A percentile compares a stretch with the other conserved stretches of the same genome.
Conservation (phyloP, 176 grass and related monocot genomes). For the Echinochloa phyllopogon region DNA sequence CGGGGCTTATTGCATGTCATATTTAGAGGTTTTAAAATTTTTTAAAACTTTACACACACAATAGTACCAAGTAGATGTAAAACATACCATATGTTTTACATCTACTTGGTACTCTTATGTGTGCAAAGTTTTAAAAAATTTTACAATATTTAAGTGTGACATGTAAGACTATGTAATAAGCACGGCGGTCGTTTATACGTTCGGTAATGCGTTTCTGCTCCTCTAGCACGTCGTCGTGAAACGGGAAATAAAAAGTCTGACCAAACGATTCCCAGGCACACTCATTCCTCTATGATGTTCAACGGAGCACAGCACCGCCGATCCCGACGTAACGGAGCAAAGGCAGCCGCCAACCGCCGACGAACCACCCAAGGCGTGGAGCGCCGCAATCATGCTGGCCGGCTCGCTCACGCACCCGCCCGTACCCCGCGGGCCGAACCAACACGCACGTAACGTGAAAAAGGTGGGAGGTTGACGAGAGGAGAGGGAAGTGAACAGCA, state of each 20-base stretch:
- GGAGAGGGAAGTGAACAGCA: constrained; percentile 48
- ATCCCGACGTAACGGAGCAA: constrained; percentile 33
- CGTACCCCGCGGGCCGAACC: neutral
- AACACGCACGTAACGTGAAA: constrained; percentile 17
- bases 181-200: no score
- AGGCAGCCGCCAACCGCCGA: constrained; percentile 11
- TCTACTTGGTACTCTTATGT: no score
- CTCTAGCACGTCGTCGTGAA: neutral
- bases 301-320: neutral
- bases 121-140: no score
- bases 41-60: no score
- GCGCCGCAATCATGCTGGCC: constrained; percentile 35
- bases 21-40: no score
- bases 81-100: no score
- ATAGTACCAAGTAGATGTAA: no score
- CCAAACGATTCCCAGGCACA: neutral
- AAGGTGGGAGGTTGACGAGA: constrained; percentile 13
- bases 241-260: neutral
- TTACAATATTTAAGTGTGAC: no score
- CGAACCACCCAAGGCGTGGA: neutral
- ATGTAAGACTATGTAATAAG: no score
- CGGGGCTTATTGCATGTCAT: no score
- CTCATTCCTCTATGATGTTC: neutral
- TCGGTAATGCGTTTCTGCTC: no score
- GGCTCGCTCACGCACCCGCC: constrained; percentile 13